A percentile compares a stretch with the other conserved stretches of the same genome.
Evolutionary conservation across 495 filamentous ascomycete genomes (phyloP).

Genomic region (Chlorociboria aeruginascens): DNA sequence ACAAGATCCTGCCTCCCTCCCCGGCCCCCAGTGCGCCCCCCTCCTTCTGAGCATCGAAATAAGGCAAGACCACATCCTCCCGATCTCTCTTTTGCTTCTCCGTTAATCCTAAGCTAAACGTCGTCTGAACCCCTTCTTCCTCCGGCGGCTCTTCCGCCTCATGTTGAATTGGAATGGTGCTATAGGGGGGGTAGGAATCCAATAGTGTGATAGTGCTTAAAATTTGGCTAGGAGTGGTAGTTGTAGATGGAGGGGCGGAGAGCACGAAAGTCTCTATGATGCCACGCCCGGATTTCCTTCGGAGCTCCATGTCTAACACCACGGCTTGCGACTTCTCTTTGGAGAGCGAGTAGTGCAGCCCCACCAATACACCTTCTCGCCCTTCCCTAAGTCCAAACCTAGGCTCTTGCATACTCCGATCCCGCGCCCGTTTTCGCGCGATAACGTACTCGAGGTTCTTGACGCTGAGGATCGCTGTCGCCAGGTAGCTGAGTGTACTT

Average conservation of each 20-base stretch:
- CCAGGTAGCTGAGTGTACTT: slow-evolving; percentile 52
- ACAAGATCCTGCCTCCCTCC: slow-evolving; percentile 82
- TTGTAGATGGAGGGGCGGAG: background rate
- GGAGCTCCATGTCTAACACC: slow-evolving; percentile 76
- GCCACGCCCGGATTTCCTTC: slow-evolving; percentile 66
- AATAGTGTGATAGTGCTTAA: slow-evolving; percentile 47
- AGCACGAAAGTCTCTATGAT: slow-evolving; percentile 72
- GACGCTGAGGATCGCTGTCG: slow-evolving; percentile 35
- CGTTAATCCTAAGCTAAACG: slow-evolving; percentile 81
- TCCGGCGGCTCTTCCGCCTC: slow-evolving; percentile 25
- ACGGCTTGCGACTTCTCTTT: slow-evolving; percentile 32
- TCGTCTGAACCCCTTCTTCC: slow-evolving; percentile 45
- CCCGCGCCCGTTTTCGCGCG: slow-evolving; percentile 50
- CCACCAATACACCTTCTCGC: slow-evolving; percentile 60
- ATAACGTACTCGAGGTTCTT: slow-evolving; percentile 56
- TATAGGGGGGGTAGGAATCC: slow-evolving; percentile 64
- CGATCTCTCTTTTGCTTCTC: slow-evolving; percentile 75
- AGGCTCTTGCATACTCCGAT: slow-evolving; percentile 58
- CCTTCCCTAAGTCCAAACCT: slow-evolving; percentile 66
- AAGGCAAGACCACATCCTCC: slow-evolving; percentile 83
- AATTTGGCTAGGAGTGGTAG: slow-evolving; percentile 15
- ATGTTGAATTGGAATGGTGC: background rate
- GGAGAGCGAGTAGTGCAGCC: slow-evolving; percentile 26
- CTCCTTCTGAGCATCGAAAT: slow-evolving; percentile 85
- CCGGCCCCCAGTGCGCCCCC: slow-evolving; percentile 65